Evolutionary conservation across 805 yeast genomes (phyloP).

Genomic region (Diddensiella transvaalensis): DNA sequence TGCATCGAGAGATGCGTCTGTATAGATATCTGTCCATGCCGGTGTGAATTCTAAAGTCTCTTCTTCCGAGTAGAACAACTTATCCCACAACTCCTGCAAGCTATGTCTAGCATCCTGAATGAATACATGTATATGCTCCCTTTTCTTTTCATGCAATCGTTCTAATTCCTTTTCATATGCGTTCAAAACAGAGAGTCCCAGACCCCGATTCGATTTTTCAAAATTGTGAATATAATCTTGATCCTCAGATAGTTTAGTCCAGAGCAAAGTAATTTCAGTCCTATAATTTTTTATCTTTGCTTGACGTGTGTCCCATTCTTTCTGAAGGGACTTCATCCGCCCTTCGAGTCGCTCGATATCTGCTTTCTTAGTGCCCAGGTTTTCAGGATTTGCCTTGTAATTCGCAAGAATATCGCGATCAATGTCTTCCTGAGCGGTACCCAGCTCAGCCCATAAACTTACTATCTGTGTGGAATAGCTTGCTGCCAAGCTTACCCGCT

Average conservation of each 20-base stretch:
- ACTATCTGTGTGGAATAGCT: constrained; percentile 27
- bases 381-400: constrained; percentile 25
- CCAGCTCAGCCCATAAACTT: constrained; percentile 33
- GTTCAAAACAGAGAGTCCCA: constrained; percentile 46
- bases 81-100: constrained; percentile 60
- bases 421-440: constrained; percentile 29
- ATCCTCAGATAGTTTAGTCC: constrained; percentile 56
- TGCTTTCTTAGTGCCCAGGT: constrained; percentile 25
- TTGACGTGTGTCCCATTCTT: constrained; percentile 36
- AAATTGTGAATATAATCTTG: constrained; percentile 41
- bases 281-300: constrained; percentile 33
- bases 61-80: constrained; percentile 52
- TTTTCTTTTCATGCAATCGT: constrained; percentile 57
- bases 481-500: constrained; percentile 20
- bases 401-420: constrained; percentile 24
- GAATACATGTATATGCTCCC: constrained; percentile 62
- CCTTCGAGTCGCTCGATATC: constrained; percentile 30
- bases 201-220: constrained; percentile 39
- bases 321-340: constrained; percentile 28
- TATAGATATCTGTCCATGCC: constrained; percentile 41
- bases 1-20: constrained; percentile 56
- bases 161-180: constrained; percentile 54
- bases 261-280: constrained; percentile 45
- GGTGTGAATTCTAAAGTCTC: constrained; percentile 49
- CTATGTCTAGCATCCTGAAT: constrained; percentile 58